phyloP scores from a whole-genome alignment of 2,329 filamentous ascomycete genomes.

The Endocalyx cinctus region DNA sequence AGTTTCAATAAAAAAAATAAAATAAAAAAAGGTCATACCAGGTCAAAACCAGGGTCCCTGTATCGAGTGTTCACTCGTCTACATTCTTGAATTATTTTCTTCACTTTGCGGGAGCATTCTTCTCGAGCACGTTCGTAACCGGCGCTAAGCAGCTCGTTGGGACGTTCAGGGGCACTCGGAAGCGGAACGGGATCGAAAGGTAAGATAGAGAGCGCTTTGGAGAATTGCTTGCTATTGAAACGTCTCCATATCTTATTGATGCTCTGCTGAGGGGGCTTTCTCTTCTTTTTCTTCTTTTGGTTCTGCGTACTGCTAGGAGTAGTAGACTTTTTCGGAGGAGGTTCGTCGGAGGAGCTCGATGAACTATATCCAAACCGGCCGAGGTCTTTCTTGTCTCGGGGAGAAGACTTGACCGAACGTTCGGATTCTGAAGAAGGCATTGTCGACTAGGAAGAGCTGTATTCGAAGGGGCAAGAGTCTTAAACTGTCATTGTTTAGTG shows the following conservation, averaged over 20 bases:
- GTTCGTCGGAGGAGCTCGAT: conserved; percentile 45
- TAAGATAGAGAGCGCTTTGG: conserved; percentile 60
- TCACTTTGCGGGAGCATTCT: conserved; percentile 58
- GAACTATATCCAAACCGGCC: conserved; percentile 41
- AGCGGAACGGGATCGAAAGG: conserved; percentile 58
- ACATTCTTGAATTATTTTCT: conserved; percentile 62
- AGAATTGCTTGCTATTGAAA: conserved; percentile 57
- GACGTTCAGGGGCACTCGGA: conserved; percentile 44
- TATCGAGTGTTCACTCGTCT: conserved; percentile 75
- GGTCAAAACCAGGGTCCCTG: conserved; percentile 58
- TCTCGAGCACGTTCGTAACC: conserved; percentile 61
- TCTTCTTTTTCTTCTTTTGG: conserved; percentile 53
- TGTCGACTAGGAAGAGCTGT: too few relatives aligned
- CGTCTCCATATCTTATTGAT: conserved; percentile 65
- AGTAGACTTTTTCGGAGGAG: conserved; percentile 28
- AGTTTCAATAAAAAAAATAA: conserved; percentile 28
- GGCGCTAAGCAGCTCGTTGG: conserved; percentile 55
- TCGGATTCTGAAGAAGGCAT: too few relatives aligned
- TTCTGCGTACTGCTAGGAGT: conserved; percentile 27
- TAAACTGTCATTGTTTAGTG: too few relatives aligned
- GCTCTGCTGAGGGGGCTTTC: conserved; percentile 57
- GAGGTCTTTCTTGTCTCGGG: conserved; percentile 17
- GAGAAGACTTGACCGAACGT: conserved; percentile 10
- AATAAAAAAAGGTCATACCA: conserved; percentile 42
- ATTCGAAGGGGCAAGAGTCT: too few relatives aligned